phyloP scores from a whole-genome alignment of 371 early-diverging fungal species.

The Mortierella polycephala region DNA sequence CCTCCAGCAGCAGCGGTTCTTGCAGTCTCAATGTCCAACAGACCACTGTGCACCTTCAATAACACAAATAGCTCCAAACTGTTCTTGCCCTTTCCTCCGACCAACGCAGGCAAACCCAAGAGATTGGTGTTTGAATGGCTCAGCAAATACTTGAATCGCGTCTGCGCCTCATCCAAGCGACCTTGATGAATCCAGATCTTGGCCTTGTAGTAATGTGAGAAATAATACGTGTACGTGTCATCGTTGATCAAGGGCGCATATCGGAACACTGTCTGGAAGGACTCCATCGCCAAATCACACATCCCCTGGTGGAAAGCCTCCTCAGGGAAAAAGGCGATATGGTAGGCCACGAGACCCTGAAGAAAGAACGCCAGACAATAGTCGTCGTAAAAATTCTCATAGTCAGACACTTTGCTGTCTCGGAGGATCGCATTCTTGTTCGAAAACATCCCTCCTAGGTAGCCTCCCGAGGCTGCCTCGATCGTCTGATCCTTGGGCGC shows the following conservation, averaged over 20 bases:
- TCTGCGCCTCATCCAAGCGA: conserved; percentile 36
- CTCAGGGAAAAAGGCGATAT: conserved; percentile 52
- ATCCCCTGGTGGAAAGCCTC: conserved; percentile 31
- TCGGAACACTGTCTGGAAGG: conserved; percentile 51
- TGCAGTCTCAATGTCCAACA: conserved; percentile 45
- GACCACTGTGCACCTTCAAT: conserved; percentile 40
- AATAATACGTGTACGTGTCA: conserved; percentile 52
- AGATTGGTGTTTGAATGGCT: conserved; percentile 37
- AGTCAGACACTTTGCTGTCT: conserved; percentile 37
- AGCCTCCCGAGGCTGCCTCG: conserved; percentile 32
- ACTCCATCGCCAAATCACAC: conserved; percentile 36
- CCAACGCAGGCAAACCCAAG: conserved; percentile 37
- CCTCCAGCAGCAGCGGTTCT: conserved; percentile 19
- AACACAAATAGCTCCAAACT: conserved; percentile 47
- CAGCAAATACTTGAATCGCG: conserved; percentile 43
- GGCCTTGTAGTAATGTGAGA: conserved; percentile 53
- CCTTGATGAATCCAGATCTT: conserved; percentile 53
- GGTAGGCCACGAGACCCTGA: conserved; percentile 46
- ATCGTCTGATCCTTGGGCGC: conserved; percentile 52
- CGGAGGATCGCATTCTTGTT: conserved; percentile 33
- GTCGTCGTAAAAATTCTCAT: conserved; percentile 53
- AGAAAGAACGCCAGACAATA: conserved; percentile 50
- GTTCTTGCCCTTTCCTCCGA: conserved; percentile 51
- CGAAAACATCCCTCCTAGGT: conserved; percentile 35
- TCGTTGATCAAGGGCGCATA: conserved; percentile 52